Evolutionary conservation across 768 basidiomycete genomes (phyloP), one percentile per base, ranked within the genome.

Genomic region (Suillus occidentalis): DNA sequence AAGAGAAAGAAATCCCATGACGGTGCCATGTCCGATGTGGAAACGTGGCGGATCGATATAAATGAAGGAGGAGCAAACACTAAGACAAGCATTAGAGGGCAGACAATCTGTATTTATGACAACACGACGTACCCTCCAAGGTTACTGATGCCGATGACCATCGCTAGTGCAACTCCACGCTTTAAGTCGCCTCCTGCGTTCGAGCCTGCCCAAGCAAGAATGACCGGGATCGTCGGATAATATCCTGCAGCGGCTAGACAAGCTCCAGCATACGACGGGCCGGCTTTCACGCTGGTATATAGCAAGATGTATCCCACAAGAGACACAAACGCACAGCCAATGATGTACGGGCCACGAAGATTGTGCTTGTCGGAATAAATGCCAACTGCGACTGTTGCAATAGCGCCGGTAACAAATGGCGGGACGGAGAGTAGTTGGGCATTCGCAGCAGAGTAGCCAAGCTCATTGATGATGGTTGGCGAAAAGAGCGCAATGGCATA

Each of bases 181-280:
- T 84, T 83, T 7, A 36, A 66, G 67, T 85, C 85, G n/a, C 87
- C 85, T 25, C 86, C 86, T 0, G 83, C 81, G 60, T 85, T 85
- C 8, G 82, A 82, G 3, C 81, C 79, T 3, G 77, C 82, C 87
- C 87, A 88, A 37, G 85, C 84, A 2, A 88, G 71, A 43, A 71
- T 69, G 22, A 86, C 75, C 31, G 75, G 74, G 61, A 87, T 77
- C 6, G 80, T 81, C 1, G 87, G 84, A 68, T 75, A 87, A 6
- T 84, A 81, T 20, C 86, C 87, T 31, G 78, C 72, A 3, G 85
- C 83, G 22, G 84, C 82, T 42, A 88, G 72, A 36, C 87, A 63
- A 4, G 82, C 75, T 5, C 83, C 86, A 7, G 75, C 73, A 65
- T 87, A 87, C 3, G 75, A 77, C 55, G 64, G 64, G 16, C 63